Percentiles rank a stretch among this genome's conserved stretches.
Evolutionary conservation across 192 early-diverging fungal species (phyloP).

Genomic region (Ambispora gerdemannii): DNA sequence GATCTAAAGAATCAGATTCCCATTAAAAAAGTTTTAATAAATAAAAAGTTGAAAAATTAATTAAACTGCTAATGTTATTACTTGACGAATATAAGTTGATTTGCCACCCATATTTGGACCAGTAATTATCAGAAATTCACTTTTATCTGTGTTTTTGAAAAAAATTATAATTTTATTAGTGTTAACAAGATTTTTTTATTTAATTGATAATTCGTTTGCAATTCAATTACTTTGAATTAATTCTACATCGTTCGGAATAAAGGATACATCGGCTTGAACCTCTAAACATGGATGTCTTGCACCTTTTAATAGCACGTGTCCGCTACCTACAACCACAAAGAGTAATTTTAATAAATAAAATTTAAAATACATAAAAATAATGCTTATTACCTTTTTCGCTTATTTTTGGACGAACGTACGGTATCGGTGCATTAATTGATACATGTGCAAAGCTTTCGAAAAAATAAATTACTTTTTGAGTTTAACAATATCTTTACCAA

Average conservation of each 20-base stretch:
- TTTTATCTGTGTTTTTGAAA: constrained; percentile 43
- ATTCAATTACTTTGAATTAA: constrained; percentile 69
- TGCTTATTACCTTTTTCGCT: constrained; percentile 41
- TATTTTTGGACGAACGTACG: constrained; percentile 79
- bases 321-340: constrained; percentile 45
- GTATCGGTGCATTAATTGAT: constrained; percentile 74
- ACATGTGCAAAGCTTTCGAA: constrained; percentile 78
- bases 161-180: constrained; percentile 12
- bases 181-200: constrained; percentile 22
- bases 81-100: constrained; percentile 93
- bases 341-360: constrained; percentile 1
- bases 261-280: constrained; percentile 83
- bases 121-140: constrained; percentile 87
- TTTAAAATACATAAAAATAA: constrained; percentile 7
- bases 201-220: too few relatives aligned
- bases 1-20: constrained; percentile 46
- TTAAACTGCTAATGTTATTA: constrained; percentile 32
- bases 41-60: constrained; percentile 13
- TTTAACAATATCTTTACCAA: too few relatives aligned
- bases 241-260: constrained; percentile 91
- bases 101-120: constrained; percentile 99
- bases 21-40: neutral
- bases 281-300: constrained; percentile 94
- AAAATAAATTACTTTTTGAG: neutral
- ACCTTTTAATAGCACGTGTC: constrained; percentile 63